Evolutionary conservation across 352 stramenopile species (phyloP), one percentile per base, ranked within the genome.

Genomic region (Phytophthora podocarpi): DNA sequence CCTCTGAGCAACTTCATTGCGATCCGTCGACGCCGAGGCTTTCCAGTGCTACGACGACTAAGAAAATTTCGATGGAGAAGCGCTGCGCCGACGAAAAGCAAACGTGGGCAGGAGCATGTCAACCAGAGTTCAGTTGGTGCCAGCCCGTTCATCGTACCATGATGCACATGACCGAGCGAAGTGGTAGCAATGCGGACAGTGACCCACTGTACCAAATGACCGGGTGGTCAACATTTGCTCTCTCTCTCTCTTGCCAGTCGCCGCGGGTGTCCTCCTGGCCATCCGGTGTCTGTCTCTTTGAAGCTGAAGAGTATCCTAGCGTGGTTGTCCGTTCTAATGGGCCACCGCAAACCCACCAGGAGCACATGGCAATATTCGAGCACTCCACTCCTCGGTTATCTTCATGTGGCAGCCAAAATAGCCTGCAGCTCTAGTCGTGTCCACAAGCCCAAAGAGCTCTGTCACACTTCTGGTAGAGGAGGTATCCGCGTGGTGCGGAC

Each of bases 51-150:
- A n/a, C n/a, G n/a, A n/a, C n/a, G n/a, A n/a, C 30, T 16, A 45
- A 39, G 26, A 43, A 62, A 57, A 26, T 52, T 45, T 60, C 53
- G 52, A 40, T 60, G 21, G 39, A n/a, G 51, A 59, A 49, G 37
- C 18, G 24, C 16, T 48, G 9, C 36, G 23, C 21, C 18, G 35
- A 15, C 37, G 21, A 31, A n/a, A n/a, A n/a, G n/a, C n/a, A 16
- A 58, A 50, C 37, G 26, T 59, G 50, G 37, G 51, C 27, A 15
- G 21, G 20, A 51, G 51, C 27, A 31, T 50, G 37, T 59, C 39
- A 59, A 43, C 18, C 37, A 20, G 10, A n/a, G 34, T 16, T 30
- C 21, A 52, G 39, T 46, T 46, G 39, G 28, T 43, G 39, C 30
- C 39, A 42, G 37, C 3, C 9, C 26, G 26, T 55, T 35, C 21